These are phyloP conservation scores for Aquilaria yunnanensis DNA, from an alignment of 345 rosid species.

Conservation along the genomic window DNA sequence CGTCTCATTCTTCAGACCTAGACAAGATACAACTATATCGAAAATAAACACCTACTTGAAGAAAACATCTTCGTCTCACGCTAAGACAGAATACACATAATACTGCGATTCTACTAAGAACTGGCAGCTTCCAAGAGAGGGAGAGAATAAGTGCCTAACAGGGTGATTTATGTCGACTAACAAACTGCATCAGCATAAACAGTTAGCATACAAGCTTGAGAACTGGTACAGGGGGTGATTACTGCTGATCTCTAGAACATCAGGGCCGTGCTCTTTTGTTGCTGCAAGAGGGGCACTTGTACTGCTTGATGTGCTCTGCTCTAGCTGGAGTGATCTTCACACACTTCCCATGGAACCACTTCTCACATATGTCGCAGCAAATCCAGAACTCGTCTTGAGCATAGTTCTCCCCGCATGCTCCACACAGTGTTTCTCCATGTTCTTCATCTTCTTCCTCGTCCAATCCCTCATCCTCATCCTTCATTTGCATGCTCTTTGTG, in stretches of 20 bases:
- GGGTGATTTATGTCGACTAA: too few relatives aligned
- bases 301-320: conserved; percentile 83
- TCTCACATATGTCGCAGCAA: conserved; percentile 73
- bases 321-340: conserved; percentile 82
- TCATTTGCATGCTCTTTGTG: conserved; percentile 24
- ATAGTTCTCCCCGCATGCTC: conserved; percentile 80
- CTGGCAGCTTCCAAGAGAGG: too few relatives aligned
- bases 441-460: conserved; percentile 51
- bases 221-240: conserved; percentile 8
- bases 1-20: too few relatives aligned
- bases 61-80: too few relatives aligned
- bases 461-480: conserved; percentile 46
- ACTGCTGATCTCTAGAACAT: conserved; percentile 10
- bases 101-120: too few relatives aligned
- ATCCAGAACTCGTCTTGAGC: conserved; percentile 82
- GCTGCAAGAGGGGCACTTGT: conserved; percentile 87
- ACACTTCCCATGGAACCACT: conserved; percentile 85
- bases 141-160: too few relatives aligned
- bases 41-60: too few relatives aligned
- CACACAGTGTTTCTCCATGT: conserved; percentile 67
- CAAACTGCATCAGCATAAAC: background rate
- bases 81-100: too few relatives aligned
- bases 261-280: conserved; percentile 70
- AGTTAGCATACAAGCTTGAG: conserved; percentile 8
- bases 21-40: too few relatives aligned